A percentile compares a stretch with the other conserved stretches of the same genome.
These are phyloP conservation scores for Tylopilus felleus DNA, from an alignment of 768 basidiomycete species.

Conservation along the genomic window DNA sequence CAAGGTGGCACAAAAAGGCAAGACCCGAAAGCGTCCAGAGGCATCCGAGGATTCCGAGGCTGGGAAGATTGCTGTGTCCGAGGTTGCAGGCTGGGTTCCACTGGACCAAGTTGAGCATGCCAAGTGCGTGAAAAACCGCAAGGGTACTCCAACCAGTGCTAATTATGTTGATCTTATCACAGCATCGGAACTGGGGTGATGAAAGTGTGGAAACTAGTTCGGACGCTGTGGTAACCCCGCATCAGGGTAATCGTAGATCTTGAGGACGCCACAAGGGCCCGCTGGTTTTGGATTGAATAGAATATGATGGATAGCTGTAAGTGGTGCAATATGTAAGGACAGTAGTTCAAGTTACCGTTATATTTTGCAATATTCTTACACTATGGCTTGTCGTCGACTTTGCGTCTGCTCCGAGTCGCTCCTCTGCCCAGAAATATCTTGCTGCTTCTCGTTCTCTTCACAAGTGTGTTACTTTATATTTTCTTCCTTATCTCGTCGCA, in stretches of 20 bases:
- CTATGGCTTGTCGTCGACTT: too few species aligned
- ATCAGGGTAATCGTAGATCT: background rate
- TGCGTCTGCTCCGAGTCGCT: too few species aligned
- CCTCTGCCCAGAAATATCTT: too few species aligned
- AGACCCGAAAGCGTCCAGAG: slow-evolving; percentile 10
- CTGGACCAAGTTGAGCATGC: slow-evolving; percentile 51
- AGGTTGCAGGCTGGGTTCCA: slow-evolving; percentile 47
- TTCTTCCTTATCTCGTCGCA: too few species aligned
- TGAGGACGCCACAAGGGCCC: background rate
- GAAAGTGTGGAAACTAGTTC: slow-evolving; percentile 68
- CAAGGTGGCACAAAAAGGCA: slow-evolving; percentile 9
- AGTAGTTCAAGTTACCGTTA: too few species aligned
- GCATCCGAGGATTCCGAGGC: slow-evolving; percentile 11
- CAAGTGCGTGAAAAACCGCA: slow-evolving; percentile 48
- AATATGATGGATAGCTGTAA: background rate
- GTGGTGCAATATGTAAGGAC: too few species aligned
- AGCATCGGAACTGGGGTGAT: slow-evolving; percentile 73
- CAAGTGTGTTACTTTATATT: too few species aligned
- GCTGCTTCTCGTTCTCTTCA: too few species aligned
- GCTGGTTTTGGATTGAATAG: background rate
- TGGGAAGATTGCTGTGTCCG: slow-evolving; percentile 5
- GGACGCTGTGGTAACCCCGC: slow-evolving; percentile 24
- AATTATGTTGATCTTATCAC: slow-evolving; percentile 1
- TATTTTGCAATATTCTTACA: too few species aligned
- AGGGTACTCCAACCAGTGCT: background rate